Conservation (phyloP, 2,329 filamentous ascomycete species). For the Fusarium sp. region DNA sequence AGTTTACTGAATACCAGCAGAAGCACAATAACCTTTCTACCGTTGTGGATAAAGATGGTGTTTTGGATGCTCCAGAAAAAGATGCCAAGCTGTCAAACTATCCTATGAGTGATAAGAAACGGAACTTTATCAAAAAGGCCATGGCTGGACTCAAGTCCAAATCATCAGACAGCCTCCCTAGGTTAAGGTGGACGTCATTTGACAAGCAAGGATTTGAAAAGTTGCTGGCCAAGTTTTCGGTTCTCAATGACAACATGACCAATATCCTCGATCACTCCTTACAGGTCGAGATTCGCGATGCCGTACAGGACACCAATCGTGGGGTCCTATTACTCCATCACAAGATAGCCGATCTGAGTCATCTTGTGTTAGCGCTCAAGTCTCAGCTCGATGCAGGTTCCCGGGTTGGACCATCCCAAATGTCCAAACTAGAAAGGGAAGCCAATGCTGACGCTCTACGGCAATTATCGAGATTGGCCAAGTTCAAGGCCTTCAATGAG, state of each 20-base stretch:
- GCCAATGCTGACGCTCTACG: conserved; percentile 52
- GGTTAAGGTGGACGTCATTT: conserved; percentile 56
- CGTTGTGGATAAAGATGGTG: conserved; percentile 46
- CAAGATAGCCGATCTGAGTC: conserved; percentile 54
- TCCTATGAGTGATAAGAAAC: conserved; percentile 51
- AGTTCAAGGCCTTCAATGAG: conserved; percentile 61
- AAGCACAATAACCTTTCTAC: conserved; percentile 49
- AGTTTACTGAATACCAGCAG: conserved; percentile 54
- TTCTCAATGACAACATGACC: conserved; percentile 58
- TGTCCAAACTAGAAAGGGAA: conserved; percentile 47
- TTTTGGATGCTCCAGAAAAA: conserved; percentile 51
- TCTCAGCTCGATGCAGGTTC: conserved; percentile 50
- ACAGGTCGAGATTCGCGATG: conserved; percentile 57
- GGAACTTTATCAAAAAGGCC: conserved; percentile 54
- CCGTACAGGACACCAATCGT: conserved; percentile 57
- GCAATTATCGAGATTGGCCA: conserved; percentile 54
- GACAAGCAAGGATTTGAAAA: conserved; percentile 57
- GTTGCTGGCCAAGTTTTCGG: conserved; percentile 53
- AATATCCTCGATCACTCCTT: conserved; percentile 56
- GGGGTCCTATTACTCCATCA: conserved; percentile 57
- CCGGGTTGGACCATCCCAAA: conserved; percentile 36
- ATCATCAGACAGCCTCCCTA: conserved; percentile 45
- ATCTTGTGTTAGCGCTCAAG: conserved; percentile 56
- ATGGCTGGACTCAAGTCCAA: conserved; percentile 51
- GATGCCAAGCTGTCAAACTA: conserved; percentile 56